Evolutionary conservation across 2,329 filamentous ascomycete species (phyloP), one percentile per base, ranked within the genome.

Genomic region (Thielaviopsis populi): DNA sequence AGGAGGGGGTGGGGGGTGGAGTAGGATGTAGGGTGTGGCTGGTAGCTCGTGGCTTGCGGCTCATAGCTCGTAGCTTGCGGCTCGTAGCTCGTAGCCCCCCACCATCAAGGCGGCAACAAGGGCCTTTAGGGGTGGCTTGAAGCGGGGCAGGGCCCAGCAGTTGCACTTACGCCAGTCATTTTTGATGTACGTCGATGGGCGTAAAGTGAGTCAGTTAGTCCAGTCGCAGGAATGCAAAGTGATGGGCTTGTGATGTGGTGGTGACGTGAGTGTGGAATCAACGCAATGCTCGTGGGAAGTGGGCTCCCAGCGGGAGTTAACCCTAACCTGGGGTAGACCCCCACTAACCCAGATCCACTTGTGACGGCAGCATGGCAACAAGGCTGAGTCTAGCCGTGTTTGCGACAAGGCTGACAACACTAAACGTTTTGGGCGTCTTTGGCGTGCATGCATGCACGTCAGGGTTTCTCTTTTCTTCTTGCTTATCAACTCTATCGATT

Each of bases 131-230:
- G 24, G 19, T 22, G 46, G 19, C 15, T 37, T 37, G 33, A 11
- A 5, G 42, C 42, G 2, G 41, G 41, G 41, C 41, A 43, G 42
- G 42, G 46, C 24, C n/a, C n/a, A 4, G 13, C 24, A 1, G 15
- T 5, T 15, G 19, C 46, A 59, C 62, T 63, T 46, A 63, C 62
- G 62, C 48, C 30, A 42, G 62, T 19, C 62, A 63, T 63, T n/a
- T 17, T 46, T 2, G 10, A 11, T 59, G 1, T 13, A 11, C 11
- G 24, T 6, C 5, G 6, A 8, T 37, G 33, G 10, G 33, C 33
- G 33, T 37, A 37, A 8, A 4, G 33, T 8, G 33, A 10, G 33
- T 5, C 5, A 37, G 33, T 10, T 8, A 8, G 33, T 37, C 5
- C 33, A 8, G 33, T 37, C 5, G 33, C 6, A 8, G 33, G 1